phyloP scores from a whole-genome alignment of 2,329 filamentous ascomycete species.

The Pyricularia grisea region DNA sequence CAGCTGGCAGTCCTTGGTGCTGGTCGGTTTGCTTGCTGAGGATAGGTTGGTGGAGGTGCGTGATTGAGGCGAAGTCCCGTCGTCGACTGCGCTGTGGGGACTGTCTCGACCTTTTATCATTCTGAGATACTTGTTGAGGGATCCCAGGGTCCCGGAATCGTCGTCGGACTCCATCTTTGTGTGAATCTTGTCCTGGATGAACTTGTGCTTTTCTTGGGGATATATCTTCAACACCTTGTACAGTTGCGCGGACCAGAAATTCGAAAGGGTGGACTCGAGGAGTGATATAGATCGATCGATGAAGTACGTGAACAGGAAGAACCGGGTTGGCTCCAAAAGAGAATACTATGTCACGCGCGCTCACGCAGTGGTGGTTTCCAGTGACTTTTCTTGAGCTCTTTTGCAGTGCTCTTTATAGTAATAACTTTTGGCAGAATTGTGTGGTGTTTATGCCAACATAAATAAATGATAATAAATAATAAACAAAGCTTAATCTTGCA shows the following conservation, averaged over 20 bases:
- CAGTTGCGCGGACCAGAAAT: not conserved
- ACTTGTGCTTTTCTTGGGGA: not conserved
- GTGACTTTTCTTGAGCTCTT: not conserved
- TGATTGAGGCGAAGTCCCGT: not conserved
- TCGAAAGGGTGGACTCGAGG: not conserved
- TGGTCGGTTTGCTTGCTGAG: not conserved
- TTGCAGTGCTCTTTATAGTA: not conserved
- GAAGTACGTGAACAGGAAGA: not conserved
- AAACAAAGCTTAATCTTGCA: not conserved
- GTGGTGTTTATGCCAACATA: not conserved
- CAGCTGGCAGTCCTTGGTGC: not conserved
- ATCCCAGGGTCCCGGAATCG: not conserved
- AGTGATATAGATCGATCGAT: not conserved
- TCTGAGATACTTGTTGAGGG: not conserved
- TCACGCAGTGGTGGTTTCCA: not conserved
- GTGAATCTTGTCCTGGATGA: not conserved
- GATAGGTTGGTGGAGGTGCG: not conserved
- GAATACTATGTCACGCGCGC: not conserved
- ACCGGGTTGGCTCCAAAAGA: not conserved
- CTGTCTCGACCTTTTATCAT: not conserved
- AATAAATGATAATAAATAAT: not conserved
- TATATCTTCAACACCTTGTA: not conserved
- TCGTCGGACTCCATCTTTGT: not conserved
- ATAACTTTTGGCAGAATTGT: not conserved
- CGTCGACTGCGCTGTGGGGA: not conserved